phyloP scores from a whole-genome alignment of 441 rosid genomes.

The Geranium incanum region DNA sequence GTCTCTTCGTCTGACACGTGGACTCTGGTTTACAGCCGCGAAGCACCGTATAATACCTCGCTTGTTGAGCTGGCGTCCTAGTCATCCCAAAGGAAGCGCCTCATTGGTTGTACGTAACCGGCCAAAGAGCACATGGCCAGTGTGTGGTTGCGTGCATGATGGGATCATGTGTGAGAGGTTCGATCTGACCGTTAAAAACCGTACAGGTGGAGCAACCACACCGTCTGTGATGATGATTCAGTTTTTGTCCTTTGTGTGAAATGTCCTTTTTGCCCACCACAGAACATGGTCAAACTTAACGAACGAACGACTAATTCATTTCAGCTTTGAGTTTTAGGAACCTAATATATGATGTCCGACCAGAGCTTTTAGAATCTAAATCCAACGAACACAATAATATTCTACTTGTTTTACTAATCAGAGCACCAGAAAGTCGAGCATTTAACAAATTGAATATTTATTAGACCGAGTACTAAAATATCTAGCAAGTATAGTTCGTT shows the following conservation, averaged over 20 bases:
- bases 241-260: neutral
- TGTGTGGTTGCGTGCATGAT: neutral
- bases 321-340: neutral
- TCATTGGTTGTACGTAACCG: neutral
- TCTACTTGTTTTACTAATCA: too few relatives aligned
- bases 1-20: neutral
- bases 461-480: too few relatives aligned
- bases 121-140: neutral
- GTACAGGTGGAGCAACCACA: neutral
- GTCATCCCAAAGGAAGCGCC: neutral
- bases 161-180: neutral
- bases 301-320: neutral
- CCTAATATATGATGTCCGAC: too few relatives aligned
- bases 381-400: too few relatives aligned
- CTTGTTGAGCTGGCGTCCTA: constrained; percentile 4
- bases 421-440: too few relatives aligned
- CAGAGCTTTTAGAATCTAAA: too few relatives aligned
- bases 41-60: neutral
- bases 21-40: neutral
- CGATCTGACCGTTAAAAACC: neutral
- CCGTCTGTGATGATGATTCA: neutral
- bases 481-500: too few relatives aligned
- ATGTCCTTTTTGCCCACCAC: neutral
- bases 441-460: too few relatives aligned
- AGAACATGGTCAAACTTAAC: too few relatives aligned